phyloP scores from a whole-genome alignment of 345 rosid species.

The Viola odorata region DNA sequence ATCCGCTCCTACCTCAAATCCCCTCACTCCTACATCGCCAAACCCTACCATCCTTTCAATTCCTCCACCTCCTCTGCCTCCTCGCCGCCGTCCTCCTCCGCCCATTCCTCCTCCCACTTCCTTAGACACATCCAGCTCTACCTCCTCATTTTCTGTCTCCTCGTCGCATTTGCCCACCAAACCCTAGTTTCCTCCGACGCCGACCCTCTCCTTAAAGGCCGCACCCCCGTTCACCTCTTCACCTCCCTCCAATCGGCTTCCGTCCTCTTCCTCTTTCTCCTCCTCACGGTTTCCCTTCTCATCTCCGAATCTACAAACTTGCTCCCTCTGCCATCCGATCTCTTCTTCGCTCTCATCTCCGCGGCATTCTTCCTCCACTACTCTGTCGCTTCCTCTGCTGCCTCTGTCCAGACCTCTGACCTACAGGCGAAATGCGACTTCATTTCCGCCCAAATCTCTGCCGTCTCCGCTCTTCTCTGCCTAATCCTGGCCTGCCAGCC shows the following conservation, averaged over 20 bases:
- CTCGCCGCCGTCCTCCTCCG: constrained; percentile 33
- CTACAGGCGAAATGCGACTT: constrained; percentile 80
- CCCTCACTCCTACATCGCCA: constrained; percentile 71
- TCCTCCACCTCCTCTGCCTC: constrained; percentile 25
- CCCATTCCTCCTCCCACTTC: constrained; percentile 15
- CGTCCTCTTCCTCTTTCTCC: constrained; percentile 72
- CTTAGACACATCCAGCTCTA: constrained; percentile 50
- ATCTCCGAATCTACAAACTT: constrained; percentile 56
- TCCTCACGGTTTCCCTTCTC: constrained; percentile 56
- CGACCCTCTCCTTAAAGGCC: constrained; percentile 81
- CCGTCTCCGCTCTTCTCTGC: constrained; percentile 53
- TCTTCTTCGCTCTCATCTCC: constrained; percentile 78
- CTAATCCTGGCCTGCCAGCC: constrained; percentile 64
- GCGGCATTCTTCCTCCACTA: constrained; percentile 67
- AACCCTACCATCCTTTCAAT: constrained; percentile 57
- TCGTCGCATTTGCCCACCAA: constrained; percentile 62
- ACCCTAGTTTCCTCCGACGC: constrained; percentile 56
- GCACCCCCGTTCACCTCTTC: constrained; percentile 81
- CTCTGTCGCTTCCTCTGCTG: constrained; percentile 53
- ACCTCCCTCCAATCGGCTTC: constrained; percentile 74
- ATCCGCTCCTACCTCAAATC: constrained; percentile 57
- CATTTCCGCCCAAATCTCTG: constrained; percentile 59
- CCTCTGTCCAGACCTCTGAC: constrained; percentile 69
- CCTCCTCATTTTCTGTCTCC: constrained; percentile 52
- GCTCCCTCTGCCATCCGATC: constrained; percentile 65